These are phyloP conservation scores for Amaranthus tricolor DNA, from an alignment of 179 eudicot genomes.

Conservation along the genomic window DNA sequence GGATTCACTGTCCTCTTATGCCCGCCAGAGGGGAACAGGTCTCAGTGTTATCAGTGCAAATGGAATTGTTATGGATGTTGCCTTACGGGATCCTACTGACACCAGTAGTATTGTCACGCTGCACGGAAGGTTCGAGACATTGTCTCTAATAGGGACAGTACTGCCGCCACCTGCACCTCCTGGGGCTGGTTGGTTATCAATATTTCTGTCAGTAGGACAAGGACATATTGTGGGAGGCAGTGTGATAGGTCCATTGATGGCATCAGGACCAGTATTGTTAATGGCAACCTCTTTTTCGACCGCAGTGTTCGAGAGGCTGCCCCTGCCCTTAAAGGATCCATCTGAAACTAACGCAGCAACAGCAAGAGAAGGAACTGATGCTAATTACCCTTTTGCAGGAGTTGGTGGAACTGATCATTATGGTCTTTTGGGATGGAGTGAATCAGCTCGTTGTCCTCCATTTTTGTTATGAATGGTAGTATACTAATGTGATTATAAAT, in stretches of 20 bases:
- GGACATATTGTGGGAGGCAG: slow-evolving; percentile 43
- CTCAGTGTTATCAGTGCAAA: slow-evolving; percentile 32
- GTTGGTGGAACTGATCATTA: slow-evolving; percentile 22
- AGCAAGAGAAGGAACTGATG: neutral
- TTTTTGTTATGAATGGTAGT: no score
- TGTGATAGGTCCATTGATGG: slow-evolving; percentile 34
- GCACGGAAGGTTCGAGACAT: slow-evolving; percentile 40
- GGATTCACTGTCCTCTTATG: slow-evolving; percentile 27
- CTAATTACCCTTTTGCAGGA: slow-evolving; percentile 15
- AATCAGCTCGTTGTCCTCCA: slow-evolving; percentile 20
- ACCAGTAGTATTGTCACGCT: slow-evolving; percentile 21
- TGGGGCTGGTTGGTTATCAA: slow-evolving; percentile 32
- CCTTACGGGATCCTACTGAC: slow-evolving; percentile 27
- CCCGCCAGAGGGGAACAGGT: slow-evolving; percentile 32
- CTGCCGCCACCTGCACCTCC: slow-evolving; percentile 47
- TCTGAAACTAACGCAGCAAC: slow-evolving; percentile 1
- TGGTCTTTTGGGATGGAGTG: slow-evolving; percentile 26
- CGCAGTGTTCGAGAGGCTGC: slow-evolving; percentile 30
- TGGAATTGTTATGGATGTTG: slow-evolving; percentile 35
- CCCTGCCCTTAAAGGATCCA: slow-evolving; percentile 1
- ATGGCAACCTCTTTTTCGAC: slow-evolving; percentile 34
- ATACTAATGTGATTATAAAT: no score
- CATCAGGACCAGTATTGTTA: slow-evolving; percentile 36
- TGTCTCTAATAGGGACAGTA: slow-evolving; percentile 37
- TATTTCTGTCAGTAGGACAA: slow-evolving; percentile 35